A percentile compares a stretch with the other conserved stretches of the same genome.
phyloP scores from a whole-genome alignment of 2,329 filamentous ascomycete species.

The Trichoderma atrobrunneum region DNA sequence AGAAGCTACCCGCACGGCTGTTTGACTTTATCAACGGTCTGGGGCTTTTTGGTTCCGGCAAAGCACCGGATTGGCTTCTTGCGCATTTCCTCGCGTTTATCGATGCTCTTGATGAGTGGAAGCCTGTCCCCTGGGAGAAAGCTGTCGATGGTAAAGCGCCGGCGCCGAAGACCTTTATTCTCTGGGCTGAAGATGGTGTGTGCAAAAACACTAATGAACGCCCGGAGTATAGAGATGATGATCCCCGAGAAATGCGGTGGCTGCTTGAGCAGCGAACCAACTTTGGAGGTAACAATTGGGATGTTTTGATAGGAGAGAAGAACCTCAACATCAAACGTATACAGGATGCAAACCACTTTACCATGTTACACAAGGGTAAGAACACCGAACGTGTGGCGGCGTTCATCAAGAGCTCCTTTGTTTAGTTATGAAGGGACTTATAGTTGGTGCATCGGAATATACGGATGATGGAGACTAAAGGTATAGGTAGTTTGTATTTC shows the following conservation, averaged over 20 bases:
- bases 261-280: constrained; percentile 68
- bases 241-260: constrained; percentile 48
- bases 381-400: constrained; percentile 3
- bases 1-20: constrained; percentile 59
- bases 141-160: constrained; percentile 36
- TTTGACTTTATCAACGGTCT: constrained; percentile 71
- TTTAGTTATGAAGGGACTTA: background rate
- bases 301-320: constrained; percentile 55
- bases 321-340: constrained; percentile 12
- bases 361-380: constrained; percentile 56
- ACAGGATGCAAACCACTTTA: constrained; percentile 63
- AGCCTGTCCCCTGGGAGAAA: constrained; percentile 55
- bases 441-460: background rate
- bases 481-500: background rate
- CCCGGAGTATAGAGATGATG: constrained; percentile 20
- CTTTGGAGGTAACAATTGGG: constrained; percentile 70
- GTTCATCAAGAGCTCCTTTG: constrained; percentile 6
- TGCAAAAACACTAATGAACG: constrained; percentile 62
- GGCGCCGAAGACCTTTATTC: constrained; percentile 58
- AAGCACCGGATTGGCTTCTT: constrained; percentile 67
- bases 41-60: constrained; percentile 63
- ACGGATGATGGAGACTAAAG: background rate
- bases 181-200: constrained; percentile 73
- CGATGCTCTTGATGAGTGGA: constrained; percentile 65
- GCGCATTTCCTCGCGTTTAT: constrained; percentile 70